phyloP scores from a whole-genome alignment of 1,139 yeast species.

The Trichomonascaceae sp. region DNA sequence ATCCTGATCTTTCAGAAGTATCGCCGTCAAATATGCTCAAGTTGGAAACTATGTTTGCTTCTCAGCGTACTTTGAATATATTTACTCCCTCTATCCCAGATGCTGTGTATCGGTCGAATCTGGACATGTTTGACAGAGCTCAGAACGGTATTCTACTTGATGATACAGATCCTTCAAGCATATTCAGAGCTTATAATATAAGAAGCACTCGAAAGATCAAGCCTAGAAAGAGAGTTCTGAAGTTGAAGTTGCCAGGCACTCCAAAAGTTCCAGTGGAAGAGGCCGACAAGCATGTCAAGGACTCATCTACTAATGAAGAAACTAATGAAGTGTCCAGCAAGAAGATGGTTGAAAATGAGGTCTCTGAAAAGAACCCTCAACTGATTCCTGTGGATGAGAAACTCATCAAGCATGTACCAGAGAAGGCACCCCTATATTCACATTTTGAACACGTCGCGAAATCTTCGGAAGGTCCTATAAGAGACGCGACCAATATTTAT shows the following conservation, averaged over 20 bases:
- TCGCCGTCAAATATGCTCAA: conserved; percentile 68
- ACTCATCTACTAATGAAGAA: neutral
- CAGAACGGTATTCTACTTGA: conserved; percentile 15
- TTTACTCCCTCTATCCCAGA: conserved; percentile 54
- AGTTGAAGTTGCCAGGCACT: conserved; percentile 14
- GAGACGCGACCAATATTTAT: neutral
- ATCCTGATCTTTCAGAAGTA: conserved; percentile 50
- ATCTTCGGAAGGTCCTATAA: neutral
- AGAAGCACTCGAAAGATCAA: conserved; percentile 10
- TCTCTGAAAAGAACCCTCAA: neutral
- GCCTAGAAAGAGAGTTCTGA: conserved; percentile 31
- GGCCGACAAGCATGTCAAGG: neutral
- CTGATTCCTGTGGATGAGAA: neutral
- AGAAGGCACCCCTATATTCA: neutral
- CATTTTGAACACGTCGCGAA: neutral
- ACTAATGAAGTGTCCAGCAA: neutral
- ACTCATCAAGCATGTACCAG: neutral
- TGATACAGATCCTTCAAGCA: conserved; percentile 11
- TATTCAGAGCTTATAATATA: conserved; percentile 16
- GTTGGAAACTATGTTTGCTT: conserved; percentile 61
- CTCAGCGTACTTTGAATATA: conserved; percentile 72
- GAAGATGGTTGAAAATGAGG: neutral
- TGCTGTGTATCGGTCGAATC: conserved; percentile 48
- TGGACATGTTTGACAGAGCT: conserved; percentile 23
- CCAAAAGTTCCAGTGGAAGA: neutral